Percentiles rank a stretch among this genome's conserved stretches.
Evolutionary conservation across 495 filamentous ascomycete species (phyloP).

Genomic region (Hypoxylon fragiforme): DNA sequence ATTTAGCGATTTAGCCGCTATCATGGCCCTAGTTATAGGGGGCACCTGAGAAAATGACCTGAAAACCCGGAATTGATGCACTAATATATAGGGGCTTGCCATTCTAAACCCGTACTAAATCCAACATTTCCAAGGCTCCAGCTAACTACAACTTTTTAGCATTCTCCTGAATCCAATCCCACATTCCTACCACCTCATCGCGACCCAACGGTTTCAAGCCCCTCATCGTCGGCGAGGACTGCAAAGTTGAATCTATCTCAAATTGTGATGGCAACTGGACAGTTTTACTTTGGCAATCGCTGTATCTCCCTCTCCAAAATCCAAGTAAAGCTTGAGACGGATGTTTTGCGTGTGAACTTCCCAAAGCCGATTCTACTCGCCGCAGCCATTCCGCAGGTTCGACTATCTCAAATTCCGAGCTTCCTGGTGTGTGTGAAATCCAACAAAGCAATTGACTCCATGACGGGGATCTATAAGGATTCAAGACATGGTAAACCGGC

Average conservation of each 20-base stretch:
- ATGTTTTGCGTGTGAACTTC: conserved; percentile 33
- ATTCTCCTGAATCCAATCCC: conserved; percentile 47
- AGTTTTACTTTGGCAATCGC: not conserved
- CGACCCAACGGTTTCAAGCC: conserved; percentile 43
- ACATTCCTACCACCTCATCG: conserved; percentile 46
- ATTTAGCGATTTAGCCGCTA: no score
- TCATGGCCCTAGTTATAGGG: no score
- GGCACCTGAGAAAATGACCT: no score
- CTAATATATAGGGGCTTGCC: no score
- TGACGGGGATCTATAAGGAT: conserved; percentile 40
- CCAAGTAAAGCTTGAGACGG: conserved; percentile 49
- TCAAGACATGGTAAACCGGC: conserved; percentile 57
- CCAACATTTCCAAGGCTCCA: no score
- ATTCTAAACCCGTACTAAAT: no score
- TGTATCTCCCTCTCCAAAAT: conserved; percentile 45
- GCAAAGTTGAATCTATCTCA: conserved; percentile 37
- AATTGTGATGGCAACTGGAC: conserved; percentile 31
- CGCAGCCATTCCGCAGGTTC: conserved; percentile 46
- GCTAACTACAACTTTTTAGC: not conserved
- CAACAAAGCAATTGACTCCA: conserved; percentile 54
- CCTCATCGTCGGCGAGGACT: conserved; percentile 37
- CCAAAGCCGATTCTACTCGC: conserved; percentile 36
- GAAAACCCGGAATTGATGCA: no score
- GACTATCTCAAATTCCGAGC: conserved; percentile 43
- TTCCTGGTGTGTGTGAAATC: conserved; percentile 34